Evolutionary conservation across 2,329 filamentous ascomycete genomes (phyloP).

Genomic region (Calonectria ilicicola): DNA sequence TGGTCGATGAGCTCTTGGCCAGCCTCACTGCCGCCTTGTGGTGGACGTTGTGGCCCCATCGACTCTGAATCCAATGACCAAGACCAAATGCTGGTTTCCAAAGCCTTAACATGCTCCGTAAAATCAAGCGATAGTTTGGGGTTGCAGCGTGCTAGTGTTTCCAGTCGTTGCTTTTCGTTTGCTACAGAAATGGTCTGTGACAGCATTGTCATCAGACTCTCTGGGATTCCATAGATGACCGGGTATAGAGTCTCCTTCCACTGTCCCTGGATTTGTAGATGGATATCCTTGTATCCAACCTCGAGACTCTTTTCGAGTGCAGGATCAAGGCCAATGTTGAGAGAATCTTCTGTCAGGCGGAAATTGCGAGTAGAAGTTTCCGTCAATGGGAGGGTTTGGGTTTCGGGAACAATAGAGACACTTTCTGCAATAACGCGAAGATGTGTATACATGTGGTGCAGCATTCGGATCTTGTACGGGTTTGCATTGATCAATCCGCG

Average conservation of each 20-base stretch:
- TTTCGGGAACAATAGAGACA: conserved; percentile 34
- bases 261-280: conserved; percentile 53
- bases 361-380: conserved; percentile 40
- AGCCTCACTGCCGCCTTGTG: neutral
- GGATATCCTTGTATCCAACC: conserved; percentile 57
- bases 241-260: conserved; percentile 57
- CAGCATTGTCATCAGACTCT: conserved; percentile 53
- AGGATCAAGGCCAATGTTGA: conserved; percentile 45
- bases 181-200: conserved; percentile 56
- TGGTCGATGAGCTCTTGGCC: conserved; percentile 34
- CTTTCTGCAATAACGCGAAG: conserved; percentile 60
- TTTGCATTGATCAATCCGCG: conserved; percentile 52
- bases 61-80: conserved; percentile 36
- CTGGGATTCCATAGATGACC: conserved; percentile 58
- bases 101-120: conserved; percentile 44
- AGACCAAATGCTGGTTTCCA: conserved; percentile 48
- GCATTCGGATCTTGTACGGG: conserved; percentile 54
- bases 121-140: conserved; percentile 40
- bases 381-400: neutral
- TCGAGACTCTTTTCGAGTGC: conserved; percentile 47
- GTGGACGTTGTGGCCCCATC: conserved; percentile 20
- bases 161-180: conserved; percentile 52
- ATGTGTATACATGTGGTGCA: conserved; percentile 61
- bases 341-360: conserved; percentile 40
- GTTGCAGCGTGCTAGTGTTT: conserved; percentile 37